Evolutionary conservation across 2,329 filamentous ascomycete species (phyloP), one percentile per base, ranked within the genome.

Genomic region (Aureobasidium sp.): DNA sequence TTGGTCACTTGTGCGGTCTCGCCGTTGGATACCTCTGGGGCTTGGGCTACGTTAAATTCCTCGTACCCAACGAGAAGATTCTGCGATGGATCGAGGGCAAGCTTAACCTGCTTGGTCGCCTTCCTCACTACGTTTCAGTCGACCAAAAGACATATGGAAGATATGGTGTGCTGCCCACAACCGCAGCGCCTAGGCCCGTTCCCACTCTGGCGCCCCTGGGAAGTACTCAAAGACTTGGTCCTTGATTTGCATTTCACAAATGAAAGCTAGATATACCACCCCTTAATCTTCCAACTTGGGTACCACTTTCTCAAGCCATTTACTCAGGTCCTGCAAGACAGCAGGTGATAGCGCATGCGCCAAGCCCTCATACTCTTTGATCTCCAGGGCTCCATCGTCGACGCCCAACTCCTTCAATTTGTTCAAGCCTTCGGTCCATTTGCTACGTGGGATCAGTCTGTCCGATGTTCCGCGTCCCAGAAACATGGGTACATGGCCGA

Each of bases 131-230:
- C 70, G 88, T 97, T 52, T 95, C 90, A 62, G 87, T 97, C 17
- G 93, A 97, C 70, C 92, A 96, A 75, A 97, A 96, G 81, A 96
- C 90, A 6, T 96, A 93, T 70, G 93, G 93, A 8, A 83, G 93
- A 59, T 97, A 96, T 69, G 93, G 93, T 1, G 89, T 97, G 15
- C 78, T 97, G 62, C 93, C 92, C 2, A 72, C 69, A 29, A 66
- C 61, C 27, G 60, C 64, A 57, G 47, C 60, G 53, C 35, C 62
- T 57, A 42, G 62, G 63, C 33, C 60, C 17, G 37, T 45, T 17
- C 70, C 69, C 22, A 69, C 70, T 39, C 60, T 70, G 31, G 69
- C 67, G 5, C 65, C 66, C 6, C 78, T 89, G 48, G 85, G 82
- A 19, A 81, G 79, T 54, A 82, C 81, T 27, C 88, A 91, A 72